Percentiles rank a stretch among this genome's conserved stretches.
Conservation (phyloP, 257 asterid species). For the Nicotiana obtusifolia region DNA sequence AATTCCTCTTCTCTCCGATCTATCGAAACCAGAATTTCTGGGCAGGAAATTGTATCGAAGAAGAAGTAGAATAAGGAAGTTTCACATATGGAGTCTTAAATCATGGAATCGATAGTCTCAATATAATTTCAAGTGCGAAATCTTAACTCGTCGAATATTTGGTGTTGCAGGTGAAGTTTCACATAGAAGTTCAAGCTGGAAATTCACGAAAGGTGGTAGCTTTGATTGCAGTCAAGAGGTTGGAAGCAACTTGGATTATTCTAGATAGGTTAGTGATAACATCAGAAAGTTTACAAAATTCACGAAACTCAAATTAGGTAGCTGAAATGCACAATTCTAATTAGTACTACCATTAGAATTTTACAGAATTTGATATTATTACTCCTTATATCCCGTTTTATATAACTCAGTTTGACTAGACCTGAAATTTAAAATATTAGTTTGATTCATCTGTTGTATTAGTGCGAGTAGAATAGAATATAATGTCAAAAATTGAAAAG, state of each 20-base stretch:
- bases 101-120: neutral
- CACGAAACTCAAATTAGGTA: no score
- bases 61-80: neutral
- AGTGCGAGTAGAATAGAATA: no score
- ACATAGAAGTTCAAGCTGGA: slow-evolving; percentile 41
- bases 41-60: neutral
- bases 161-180: slow-evolving; percentile 37
- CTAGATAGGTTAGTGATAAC: slow-evolving; percentile 44
- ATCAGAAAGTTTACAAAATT: no score
- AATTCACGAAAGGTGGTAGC: slow-evolving; percentile 44
- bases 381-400: neutral
- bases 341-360: neutral
- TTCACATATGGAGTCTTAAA: neutral
- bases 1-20: neutral
- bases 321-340: no score
- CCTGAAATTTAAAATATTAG: no score
- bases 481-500: no score
- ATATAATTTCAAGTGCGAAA: neutral
- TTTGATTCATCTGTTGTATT: no score
- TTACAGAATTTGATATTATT: neutral
- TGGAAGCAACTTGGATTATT: slow-evolving; percentile 50
- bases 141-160: neutral
- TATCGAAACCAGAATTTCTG: neutral
- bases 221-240: slow-evolving; percentile 30
- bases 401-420: no score